These are phyloP conservation scores for Trichoderma arundinaceum DNA, from an alignment of 2,329 filamentous ascomycete genomes.

Conservation along the genomic window DNA sequence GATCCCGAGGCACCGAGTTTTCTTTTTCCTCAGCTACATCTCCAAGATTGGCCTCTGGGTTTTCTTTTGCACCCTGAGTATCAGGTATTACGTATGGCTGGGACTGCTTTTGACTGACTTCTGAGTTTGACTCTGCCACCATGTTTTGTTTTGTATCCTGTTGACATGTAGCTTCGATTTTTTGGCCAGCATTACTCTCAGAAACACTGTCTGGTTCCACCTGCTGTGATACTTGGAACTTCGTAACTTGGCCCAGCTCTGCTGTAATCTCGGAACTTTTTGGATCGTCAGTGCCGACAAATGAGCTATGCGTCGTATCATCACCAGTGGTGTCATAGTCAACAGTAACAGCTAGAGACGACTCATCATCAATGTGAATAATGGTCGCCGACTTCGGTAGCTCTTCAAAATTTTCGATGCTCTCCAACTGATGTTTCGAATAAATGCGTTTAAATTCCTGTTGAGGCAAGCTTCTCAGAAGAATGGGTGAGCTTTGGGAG, in stretches of 20 bases:
- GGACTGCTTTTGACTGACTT: no score
- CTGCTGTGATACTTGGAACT: neutral
- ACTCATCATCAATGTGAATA: conserved; percentile 50
- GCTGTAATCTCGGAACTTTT: conserved; percentile 51
- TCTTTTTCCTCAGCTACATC: neutral
- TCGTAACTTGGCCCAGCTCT: conserved; percentile 40
- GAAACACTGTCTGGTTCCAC: neutral
- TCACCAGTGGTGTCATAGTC: conserved; percentile 57
- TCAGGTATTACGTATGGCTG: neutral
- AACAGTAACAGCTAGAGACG: conserved; percentile 63
- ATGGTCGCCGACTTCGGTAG: conserved; percentile 46
- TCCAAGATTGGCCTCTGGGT: neutral
- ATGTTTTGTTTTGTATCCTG: neutral
- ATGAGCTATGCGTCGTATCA: conserved; percentile 43
- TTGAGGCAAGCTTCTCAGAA: conserved; percentile 53
- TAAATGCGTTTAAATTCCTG: conserved; percentile 36
- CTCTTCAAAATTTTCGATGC: conserved; percentile 54
- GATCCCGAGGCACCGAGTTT: conserved; percentile 22
- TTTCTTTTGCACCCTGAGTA: neutral
- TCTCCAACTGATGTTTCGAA: conserved; percentile 33
- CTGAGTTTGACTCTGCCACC: neutral
- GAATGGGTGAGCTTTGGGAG: conserved; percentile 54
- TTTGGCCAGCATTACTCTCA: neutral
- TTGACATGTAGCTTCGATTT: neutral
- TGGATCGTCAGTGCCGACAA: conserved; percentile 36